These are phyloP conservation scores for Coemansia sp. DNA, from an alignment of 192 early-diverging fungal genomes.

Conservation along the genomic window DNA sequence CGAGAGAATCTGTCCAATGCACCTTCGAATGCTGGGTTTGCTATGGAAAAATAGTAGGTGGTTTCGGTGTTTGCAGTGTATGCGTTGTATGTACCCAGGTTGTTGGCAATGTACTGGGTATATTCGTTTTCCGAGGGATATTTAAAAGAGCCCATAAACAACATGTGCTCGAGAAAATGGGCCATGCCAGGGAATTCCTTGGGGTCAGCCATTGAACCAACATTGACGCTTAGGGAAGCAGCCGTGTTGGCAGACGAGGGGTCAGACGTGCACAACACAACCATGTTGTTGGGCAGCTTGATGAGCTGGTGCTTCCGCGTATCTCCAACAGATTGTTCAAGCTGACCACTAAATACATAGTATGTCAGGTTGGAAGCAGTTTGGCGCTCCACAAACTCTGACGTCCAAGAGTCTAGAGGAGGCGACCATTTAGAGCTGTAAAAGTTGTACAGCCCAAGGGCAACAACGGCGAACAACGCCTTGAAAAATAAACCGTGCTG, in stretches of 20 bases:
- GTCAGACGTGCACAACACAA: constrained; percentile 58
- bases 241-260: constrained; percentile 53
- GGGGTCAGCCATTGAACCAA: constrained; percentile 61
- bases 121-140: constrained; percentile 70
- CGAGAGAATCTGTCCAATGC: constrained; percentile 69
- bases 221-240: constrained; percentile 59
- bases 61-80: constrained; percentile 19
- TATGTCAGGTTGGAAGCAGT: constrained; percentile 12
- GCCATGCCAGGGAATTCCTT: constrained; percentile 63
- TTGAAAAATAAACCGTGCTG: not conserved
- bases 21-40: constrained; percentile 51
- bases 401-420: not conserved
- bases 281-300: constrained; percentile 57
- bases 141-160: constrained; percentile 67
- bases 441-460: not conserved
- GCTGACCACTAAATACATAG: constrained; percentile 5
- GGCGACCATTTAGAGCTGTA: not conserved
- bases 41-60: constrained; percentile 12
- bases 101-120: constrained; percentile 27
- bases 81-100: constrained; percentile 38
- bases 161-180: constrained; percentile 71
- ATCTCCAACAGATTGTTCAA: constrained; percentile 59
- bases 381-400: not conserved
- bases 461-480: not conserved
- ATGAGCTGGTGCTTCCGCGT: constrained; percentile 59